Evolutionary conservation across 2,329 filamentous ascomycete genomes (phyloP).

Genomic region (Plectosphaerella sp.): DNA sequence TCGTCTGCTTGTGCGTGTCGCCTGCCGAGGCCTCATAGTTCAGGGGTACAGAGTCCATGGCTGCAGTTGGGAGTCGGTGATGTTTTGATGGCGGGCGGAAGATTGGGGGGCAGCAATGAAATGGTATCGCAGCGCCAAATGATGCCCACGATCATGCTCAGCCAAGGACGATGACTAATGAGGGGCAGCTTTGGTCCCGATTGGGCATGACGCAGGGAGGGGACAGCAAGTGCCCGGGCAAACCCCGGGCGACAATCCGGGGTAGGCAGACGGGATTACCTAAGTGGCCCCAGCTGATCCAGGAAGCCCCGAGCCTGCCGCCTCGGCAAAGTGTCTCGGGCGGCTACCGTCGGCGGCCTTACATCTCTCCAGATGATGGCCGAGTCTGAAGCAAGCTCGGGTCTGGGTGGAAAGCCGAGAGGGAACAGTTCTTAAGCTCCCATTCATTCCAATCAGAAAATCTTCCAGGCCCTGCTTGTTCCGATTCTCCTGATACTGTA

Average conservation of each 20-base stretch:
- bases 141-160: neutral
- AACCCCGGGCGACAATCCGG: neutral
- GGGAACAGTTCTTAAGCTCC: neutral
- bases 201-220: neutral
- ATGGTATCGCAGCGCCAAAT: no score
- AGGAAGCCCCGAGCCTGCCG: constrained; percentile 4
- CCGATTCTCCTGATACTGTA: neutral
- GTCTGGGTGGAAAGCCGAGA: neutral
- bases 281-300: neutral
- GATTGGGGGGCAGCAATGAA: neutral
- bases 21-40: constrained; percentile 73
- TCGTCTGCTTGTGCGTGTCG: constrained; percentile 65
- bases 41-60: constrained; percentile 63
- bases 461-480: neutral
- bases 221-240: no score
- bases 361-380: neutral
- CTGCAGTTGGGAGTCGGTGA: neutral
- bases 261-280: neutral
- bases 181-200: neutral
- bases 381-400: constrained; percentile 10
- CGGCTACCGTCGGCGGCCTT: constrained; percentile 10
- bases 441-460: neutral
- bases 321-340: neutral
- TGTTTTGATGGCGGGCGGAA: neutral
- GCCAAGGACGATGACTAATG: constrained; percentile 1